A percentile compares a stretch with the other conserved stretches of the same genome.
These are phyloP conservation scores for Whalleya microplaca DNA, from an alignment of 2,329 filamentous ascomycete genomes.

Conservation along the genomic window DNA sequence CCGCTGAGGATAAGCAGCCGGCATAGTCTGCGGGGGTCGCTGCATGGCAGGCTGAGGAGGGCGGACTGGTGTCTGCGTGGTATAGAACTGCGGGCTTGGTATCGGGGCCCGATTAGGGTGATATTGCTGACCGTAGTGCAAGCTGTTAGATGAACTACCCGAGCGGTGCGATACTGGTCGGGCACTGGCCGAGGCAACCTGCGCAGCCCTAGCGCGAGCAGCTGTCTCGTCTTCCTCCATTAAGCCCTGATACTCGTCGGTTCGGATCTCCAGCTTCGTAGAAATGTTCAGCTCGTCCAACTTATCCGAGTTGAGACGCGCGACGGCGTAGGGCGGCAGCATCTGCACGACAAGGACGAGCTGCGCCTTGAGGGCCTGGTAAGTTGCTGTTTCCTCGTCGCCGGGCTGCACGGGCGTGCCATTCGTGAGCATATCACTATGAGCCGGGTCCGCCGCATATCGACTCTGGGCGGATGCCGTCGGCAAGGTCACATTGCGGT, in stretches of 20 bases:
- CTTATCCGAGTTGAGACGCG: slow-evolving; percentile 84
- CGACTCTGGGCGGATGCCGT: slow-evolving; percentile 61
- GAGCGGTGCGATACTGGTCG: slow-evolving; percentile 42
- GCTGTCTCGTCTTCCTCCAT: slow-evolving; percentile 82
- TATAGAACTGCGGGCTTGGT: slow-evolving; percentile 49
- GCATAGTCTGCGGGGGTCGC: slow-evolving; percentile 45
- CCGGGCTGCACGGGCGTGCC: slow-evolving; percentile 70
- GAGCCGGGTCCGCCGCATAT: slow-evolving; percentile 63
- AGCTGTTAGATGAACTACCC: slow-evolving; percentile 46
- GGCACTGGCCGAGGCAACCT: slow-evolving; percentile 43
- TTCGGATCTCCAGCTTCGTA: slow-evolving; percentile 74
- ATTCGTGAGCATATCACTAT: slow-evolving; percentile 69
- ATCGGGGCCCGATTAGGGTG: slow-evolving; percentile 50
- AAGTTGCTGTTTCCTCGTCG: slow-evolving; percentile 63
- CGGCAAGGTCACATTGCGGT: slow-evolving; percentile 71
- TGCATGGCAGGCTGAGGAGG: slow-evolving; percentile 45
- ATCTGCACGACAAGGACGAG: slow-evolving; percentile 73
- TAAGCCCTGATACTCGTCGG: slow-evolving; percentile 73
- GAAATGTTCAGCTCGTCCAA: slow-evolving; percentile 83
- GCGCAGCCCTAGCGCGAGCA: slow-evolving; percentile 52
- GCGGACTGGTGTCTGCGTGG: slow-evolving; percentile 44
- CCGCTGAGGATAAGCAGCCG: slow-evolving; percentile 41
- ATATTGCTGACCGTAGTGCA: slow-evolving; percentile 52
- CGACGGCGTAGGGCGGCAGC: slow-evolving; percentile 82
- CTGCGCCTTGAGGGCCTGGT: slow-evolving; percentile 76